Base-by-base conservation (phyloP, 1,284 basidiomycete species). In the Marasmius sp. region DNA sequence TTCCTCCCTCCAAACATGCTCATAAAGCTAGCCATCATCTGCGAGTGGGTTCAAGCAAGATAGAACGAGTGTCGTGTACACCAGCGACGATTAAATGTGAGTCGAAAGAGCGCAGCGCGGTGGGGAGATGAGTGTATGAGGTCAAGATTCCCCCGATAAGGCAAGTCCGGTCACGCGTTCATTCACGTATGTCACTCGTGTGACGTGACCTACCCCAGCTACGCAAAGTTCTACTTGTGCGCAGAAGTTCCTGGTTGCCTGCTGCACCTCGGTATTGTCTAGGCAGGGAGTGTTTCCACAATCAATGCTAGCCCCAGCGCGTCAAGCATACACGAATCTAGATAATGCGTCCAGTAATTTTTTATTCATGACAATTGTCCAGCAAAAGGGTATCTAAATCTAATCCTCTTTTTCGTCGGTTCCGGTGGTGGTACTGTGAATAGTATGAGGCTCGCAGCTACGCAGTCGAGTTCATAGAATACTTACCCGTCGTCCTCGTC, bases 11-110 rank as follows among this genome's bases (percentile, higher is more conserved):
- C 87, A 72, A 93, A 93, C 80, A 90, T 95, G 72, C 87, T 90
- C 88, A 95, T 92, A 75, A 95, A 87, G 58, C 89, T 83, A 14
- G 92, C 87, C 94, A 97, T 95, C 86, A 84, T 93, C 38, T 54
- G 34, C 34, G 36, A 12, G 27, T 18, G 12, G 33, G 18, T 45
- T 27, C 6, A 33, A 1, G 33, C 27, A 47, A 62, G 66, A 22
- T 59, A 43, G 61, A 49, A n/a, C 50, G 53, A 38, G 50, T 18
- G 22, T n/a, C 10, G 20, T 43, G 27, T 18, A 27, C 39, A 41
- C 27, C 5, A 34, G 34, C 36, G 11, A 6, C 45, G 47, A 12
- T 43, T n/a, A 43, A 43, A 6, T 43, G 43, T 18, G 9, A 56
- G 49, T 41, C n/a, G 39, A 20, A 18, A 37, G 58, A 57, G 18